Evolutionary conservation across 805 yeast species (phyloP).

Genomic region (Wickerhamiella lipophila): DNA sequence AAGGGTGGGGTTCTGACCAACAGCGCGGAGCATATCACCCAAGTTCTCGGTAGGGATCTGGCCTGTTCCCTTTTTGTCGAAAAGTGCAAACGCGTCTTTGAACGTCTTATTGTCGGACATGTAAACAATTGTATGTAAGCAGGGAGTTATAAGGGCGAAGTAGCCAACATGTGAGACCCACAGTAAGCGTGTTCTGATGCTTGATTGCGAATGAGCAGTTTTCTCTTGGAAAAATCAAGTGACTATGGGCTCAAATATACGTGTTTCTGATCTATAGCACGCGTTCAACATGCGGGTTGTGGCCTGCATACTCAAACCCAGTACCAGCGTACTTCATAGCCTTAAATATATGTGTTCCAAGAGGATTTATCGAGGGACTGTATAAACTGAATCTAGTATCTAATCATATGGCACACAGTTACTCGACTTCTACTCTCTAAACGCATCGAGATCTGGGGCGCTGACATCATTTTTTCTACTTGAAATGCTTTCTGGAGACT

Average conservation of each 20-base stretch:
- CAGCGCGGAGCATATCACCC: conserved; percentile 90
- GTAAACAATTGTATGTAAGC: conserved; percentile 4
- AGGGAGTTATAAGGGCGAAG: neutral
- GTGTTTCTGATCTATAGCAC: too few relatives aligned
- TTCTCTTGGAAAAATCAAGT: too few relatives aligned
- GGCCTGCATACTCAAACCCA: too few relatives aligned
- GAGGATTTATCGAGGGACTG: too few relatives aligned
- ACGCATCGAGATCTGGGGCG: neutral
- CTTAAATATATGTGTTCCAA: too few relatives aligned
- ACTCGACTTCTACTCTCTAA: too few relatives aligned
- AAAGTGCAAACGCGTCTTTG: conserved; percentile 92
- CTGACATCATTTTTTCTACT: neutral
- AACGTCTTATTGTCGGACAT: conserved; percentile 33
- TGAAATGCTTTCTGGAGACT: neutral
- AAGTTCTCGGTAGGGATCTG: conserved; percentile 69
- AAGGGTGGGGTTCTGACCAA: conserved; percentile 96
- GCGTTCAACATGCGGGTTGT: too few relatives aligned
- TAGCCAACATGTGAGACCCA: neutral
- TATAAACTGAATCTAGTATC: too few relatives aligned
- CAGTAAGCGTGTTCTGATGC: neutral
- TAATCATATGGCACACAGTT: too few relatives aligned
- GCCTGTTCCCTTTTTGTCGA: conserved; percentile 93
- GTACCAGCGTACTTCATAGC: too few relatives aligned
- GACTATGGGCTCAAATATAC: too few relatives aligned
- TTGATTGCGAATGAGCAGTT: too few relatives aligned